Evolutionary conservation across 257 asterid species (phyloP), one percentile per base, ranked within the genome.

Genomic region (Solanum paucissectum): DNA sequence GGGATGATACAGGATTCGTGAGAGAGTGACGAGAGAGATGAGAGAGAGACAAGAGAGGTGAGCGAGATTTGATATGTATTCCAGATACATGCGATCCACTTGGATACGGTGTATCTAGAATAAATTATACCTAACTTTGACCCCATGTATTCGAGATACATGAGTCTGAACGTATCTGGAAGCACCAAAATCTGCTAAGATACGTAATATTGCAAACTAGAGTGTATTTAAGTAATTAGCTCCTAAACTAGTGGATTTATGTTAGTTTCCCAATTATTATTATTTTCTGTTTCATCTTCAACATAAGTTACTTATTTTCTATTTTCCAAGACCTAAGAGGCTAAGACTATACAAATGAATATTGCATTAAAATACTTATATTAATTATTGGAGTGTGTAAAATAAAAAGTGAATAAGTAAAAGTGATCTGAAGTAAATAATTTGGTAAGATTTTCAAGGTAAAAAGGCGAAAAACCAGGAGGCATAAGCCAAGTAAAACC

Each of bases 381-480:
- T 64, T 64, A 25, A 25, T 25, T 25, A 25, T 58, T 8, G 29
- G 23, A 6, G 13, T 3, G 14, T 4, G 32, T 23, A n/a, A 60
- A 58, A 7, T 58, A 20, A 20, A 55, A 55, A 7, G 3, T 20
- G 64, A 55, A 20, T 55, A 55, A 6, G 0, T 55, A 3, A 21
- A 58, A 21, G 27, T 58, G 12, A 58, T 20, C 27, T 0, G 52
- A 16, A 58, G 25, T 16, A 58, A 58, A 20, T 58, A 58, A 21
- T 58, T 58, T 58, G 68, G 27, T 55, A 55, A 55, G 64, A 55
- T 55, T 55, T 55, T 55, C 64, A 60, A 60, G 62, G 85, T 49
- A 55, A 88, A 60, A 87, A 36, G 82, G 85, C 62, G 87, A 83
- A 85, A 68, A 84, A 68, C 86, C 91, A 90, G 89, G 94, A 87